Evolutionary conservation across 306 rosid genomes (phyloP), one percentile per base, ranked within the genome.

Genomic region (Pterocarpus santalinus): DNA sequence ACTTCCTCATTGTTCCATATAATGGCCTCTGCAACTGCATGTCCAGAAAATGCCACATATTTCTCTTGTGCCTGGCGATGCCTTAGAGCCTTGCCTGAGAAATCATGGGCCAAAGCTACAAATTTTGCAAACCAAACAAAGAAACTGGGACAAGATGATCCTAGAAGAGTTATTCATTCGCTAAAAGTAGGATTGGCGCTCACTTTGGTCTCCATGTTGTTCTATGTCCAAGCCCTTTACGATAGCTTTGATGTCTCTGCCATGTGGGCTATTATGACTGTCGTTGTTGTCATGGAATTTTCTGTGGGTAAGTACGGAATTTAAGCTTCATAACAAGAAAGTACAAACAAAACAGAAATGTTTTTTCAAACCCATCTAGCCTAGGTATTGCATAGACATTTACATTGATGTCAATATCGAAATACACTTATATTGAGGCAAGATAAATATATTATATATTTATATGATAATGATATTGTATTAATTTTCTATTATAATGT

Each of bases 241-340:
- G 30, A 16, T n/a, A 89, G 65, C 80, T 90, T 93, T 85, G 94
- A 92, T 69, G 89, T 80, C 41, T 83, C 90, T 32, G 83, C 89
- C 13, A 85, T 87, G 58, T 91, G 98, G 97, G 98, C 97, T 0
- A 84, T 93, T 43, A 55, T 93, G 69, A 93, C 98, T 43, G 93
- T 93, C 3, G 88, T 90, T 64, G 82, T 93, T 35, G 94, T 91
- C 74, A 79, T 90, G 7, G 98, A 93, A 81, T 88, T 90, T 87
- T 85, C 92, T 33, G 98, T 93, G 2, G 98, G 98, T 90, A 70
- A 70, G 88, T 55, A 1, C 5, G 2, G 28, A 22, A 47, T 47
- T 47, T 47, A 47, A 47, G 53, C 53, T 47, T 47, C 15, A 47
- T 47, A 1, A 47, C 1, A 47, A 11, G 53, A 47, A 11, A 1